Percentiles rank a stretch among this genome's conserved stretches.
Conservation (phyloP, 2,329 filamentous ascomycete genomes). For the Seiridium cupressi region DNA sequence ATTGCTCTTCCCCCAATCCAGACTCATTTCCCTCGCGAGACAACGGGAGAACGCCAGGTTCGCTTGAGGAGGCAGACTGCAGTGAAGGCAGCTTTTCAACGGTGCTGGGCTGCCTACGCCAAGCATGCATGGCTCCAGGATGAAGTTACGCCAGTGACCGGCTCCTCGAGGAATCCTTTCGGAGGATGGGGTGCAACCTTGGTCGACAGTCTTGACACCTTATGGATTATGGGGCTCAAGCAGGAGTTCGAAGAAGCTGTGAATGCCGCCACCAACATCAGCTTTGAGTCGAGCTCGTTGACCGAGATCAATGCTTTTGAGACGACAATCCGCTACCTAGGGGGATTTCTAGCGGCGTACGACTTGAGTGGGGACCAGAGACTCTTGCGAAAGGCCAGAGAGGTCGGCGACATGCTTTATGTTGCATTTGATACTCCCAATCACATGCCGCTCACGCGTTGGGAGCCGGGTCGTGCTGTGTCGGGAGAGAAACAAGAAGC, state of each 20-base stretch:
- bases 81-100: constrained; percentile 19
- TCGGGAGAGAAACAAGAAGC: constrained; percentile 20
- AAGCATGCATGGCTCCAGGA: constrained; percentile 39
- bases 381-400: constrained; percentile 35
- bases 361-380: constrained; percentile 32
- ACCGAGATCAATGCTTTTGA: constrained; percentile 33
- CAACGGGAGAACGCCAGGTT: constrained; percentile 10
- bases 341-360: constrained; percentile 30
- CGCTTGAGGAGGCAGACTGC: constrained; percentile 17
- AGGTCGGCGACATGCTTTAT: constrained; percentile 37
- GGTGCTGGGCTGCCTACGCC: constrained; percentile 37
- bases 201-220: constrained; percentile 35
- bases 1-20: constrained; percentile 19
- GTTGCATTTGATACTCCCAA: constrained; percentile 30
- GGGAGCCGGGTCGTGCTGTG: constrained; percentile 20
- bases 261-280: constrained; percentile 35
- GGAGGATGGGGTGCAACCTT: constrained; percentile 45
- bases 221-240: constrained; percentile 43
- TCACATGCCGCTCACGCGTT: constrained; percentile 27
- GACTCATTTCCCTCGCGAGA: constrained; percentile 15
- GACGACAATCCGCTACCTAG: constrained; percentile 34
- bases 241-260: constrained; percentile 45
- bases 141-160: constrained; percentile 39
- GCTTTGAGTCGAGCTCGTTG: constrained; percentile 35
- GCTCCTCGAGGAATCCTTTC: constrained; percentile 35